A percentile compares a stretch with the other conserved stretches of the same genome.
Conservation (phyloP, 2,329 filamentous ascomycete genomes). For the Cercospora sesami region DNA sequence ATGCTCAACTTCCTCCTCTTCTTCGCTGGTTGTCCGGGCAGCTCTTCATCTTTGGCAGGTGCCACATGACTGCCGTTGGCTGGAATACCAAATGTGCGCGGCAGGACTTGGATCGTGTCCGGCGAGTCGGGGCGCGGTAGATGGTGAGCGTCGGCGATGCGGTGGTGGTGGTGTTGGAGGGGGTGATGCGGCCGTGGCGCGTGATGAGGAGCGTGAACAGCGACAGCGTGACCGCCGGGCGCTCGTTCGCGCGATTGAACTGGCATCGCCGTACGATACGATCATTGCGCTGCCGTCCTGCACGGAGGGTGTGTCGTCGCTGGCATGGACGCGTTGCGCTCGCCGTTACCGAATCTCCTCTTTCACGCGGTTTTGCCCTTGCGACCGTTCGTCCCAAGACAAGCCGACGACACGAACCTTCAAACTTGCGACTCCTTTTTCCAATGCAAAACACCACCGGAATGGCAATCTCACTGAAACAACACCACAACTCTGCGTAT, state of each 20-base stretch:
- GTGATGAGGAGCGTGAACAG: constrained; percentile 11
- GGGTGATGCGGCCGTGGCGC: constrained; percentile 5
- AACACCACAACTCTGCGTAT: not conserved
- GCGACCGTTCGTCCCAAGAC: not conserved
- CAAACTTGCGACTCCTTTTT: not conserved
- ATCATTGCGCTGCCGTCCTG: constrained; percentile 18
- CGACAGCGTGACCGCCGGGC: constrained; percentile 11
- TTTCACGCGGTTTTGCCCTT: not conserved
- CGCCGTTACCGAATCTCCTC: constrained; percentile 4
- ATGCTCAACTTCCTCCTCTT: constrained; percentile 36
- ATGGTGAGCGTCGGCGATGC: constrained; percentile 2
- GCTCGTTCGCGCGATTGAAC: constrained; percentile 15
- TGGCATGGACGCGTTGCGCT: constrained; percentile 3
- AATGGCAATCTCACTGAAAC: not conserved
- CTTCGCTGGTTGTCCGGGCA: constrained; percentile 19
- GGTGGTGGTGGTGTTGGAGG: constrained; percentile 10
- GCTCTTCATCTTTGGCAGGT: constrained; percentile 27
- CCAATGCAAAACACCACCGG: not conserved
- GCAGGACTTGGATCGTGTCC: constrained; percentile 11
- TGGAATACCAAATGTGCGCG: not conserved
- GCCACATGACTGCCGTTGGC: constrained; percentile 6
- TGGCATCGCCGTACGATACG: constrained; percentile 12
- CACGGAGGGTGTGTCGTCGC: not conserved
- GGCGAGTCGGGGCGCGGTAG: not conserved
- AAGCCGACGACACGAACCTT: constrained; percentile 2